phyloP scores from a whole-genome alignment of 2,329 filamentous ascomycete species.

The Cadophora gregata region DNA sequence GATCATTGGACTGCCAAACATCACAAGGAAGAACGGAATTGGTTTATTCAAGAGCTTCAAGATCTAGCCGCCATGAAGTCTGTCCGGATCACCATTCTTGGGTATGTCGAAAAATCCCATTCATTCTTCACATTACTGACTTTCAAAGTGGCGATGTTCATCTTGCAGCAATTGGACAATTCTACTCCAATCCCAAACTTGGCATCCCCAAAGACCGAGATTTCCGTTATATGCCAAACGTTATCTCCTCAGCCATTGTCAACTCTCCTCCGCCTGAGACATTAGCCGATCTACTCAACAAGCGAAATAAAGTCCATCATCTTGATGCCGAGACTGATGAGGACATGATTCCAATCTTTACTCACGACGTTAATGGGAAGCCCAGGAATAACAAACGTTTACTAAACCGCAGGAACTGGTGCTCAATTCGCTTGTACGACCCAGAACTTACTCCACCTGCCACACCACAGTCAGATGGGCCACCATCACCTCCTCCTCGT shows the following conservation, averaged over 20 bases:
- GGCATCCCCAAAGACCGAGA: conserved; percentile 85
- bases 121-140: conserved; percentile 31
- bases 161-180: conserved; percentile 88
- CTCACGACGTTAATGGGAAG: conserved; percentile 86
- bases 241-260: conserved; percentile 92
- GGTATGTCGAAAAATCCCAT: conserved; percentile 48
- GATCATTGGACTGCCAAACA: conserved; percentile 98
- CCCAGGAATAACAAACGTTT: conserved; percentile 89
- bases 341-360: conserved; percentile 94
- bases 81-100: conserved; percentile 87
- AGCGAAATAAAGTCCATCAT: conserved; percentile 82
- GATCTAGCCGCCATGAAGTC: conserved; percentile 93
- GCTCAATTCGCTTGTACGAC: conserved; percentile 83
- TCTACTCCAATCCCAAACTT: conserved; percentile 89
- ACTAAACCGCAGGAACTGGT: conserved; percentile 93
- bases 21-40: conserved; percentile 88
- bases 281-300: conserved; percentile 91
- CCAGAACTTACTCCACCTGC: conserved; percentile 77
- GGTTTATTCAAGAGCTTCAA: conserved; percentile 89
- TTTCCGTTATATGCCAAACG: conserved; percentile 95
- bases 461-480: conserved; percentile 62
- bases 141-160: conserved; percentile 84
- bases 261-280: conserved; percentile 89
- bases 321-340: conserved; percentile 84
- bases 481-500: conserved; percentile 45